A percentile compares a stretch with the other conserved stretches of the same genome.
Evolutionary conservation across 108 stramenopile genomes (phyloP).

Genomic region (Aurantiochytrium sp.): DNA sequence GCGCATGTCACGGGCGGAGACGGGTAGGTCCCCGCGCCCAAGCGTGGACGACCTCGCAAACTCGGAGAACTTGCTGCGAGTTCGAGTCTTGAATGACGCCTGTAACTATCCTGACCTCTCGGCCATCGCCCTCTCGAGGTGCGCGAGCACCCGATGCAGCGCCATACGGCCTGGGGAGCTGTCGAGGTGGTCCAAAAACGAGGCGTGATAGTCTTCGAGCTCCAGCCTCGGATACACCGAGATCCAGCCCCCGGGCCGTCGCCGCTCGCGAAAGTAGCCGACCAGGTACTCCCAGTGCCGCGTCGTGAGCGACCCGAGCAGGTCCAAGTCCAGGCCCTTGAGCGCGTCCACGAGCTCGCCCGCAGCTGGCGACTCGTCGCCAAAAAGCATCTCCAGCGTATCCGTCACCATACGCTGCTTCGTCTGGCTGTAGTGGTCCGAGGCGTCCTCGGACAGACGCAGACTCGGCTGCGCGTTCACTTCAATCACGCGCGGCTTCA

Average conservation of each 20-base stretch:
- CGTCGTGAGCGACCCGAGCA: no score
- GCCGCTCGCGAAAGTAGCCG: neutral
- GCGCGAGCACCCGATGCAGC: neutral
- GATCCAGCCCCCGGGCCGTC: neutral
- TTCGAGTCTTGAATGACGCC: no score
- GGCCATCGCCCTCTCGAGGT: neutral
- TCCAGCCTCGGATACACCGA: neutral
- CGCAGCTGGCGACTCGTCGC: neutral
- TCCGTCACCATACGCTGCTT: neutral
- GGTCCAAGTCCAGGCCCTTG: neutral
- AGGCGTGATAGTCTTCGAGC: neutral
- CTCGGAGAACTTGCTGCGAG: no score
- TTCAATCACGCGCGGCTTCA: neutral
- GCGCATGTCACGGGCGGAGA: no score
- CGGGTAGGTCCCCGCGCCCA: no score
- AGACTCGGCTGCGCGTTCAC: slow-evolving; percentile 30
- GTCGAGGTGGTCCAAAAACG: neutral
- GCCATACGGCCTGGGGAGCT: neutral
- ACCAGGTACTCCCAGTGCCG: neutral
- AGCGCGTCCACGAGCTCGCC: neutral
- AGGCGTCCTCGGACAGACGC: neutral
- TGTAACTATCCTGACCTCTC: neutral
- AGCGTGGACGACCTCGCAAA: no score
- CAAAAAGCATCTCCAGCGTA: neutral
- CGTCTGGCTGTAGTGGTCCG: neutral